phyloP scores from a whole-genome alignment of 1,284 basidiomycete genomes.

The Puccinia triticina region DNA sequence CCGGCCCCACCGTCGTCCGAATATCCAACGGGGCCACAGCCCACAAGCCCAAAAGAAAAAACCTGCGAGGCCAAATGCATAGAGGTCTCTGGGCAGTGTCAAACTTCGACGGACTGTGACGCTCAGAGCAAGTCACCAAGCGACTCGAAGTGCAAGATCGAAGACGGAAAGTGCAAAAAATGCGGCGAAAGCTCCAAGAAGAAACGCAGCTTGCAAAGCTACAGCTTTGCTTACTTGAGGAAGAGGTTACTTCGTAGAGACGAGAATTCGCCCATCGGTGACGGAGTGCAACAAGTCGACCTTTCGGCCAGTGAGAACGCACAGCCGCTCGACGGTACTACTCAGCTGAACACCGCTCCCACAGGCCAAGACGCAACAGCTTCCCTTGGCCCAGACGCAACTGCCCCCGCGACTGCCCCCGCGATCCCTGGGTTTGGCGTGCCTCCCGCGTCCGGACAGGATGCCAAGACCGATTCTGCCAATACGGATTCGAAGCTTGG shows the following conservation, averaged over 20 bases:
- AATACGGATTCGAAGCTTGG: background rate
- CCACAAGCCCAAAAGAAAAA: constrained; percentile 16
- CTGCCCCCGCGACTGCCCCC: background rate
- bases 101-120: constrained; percentile 40
- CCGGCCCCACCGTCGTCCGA: constrained; percentile 1
- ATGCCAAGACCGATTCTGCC: background rate
- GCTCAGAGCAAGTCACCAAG: constrained; percentile 40
- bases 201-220: background rate
- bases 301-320: background rate
- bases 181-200: constrained; percentile 29
- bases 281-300: constrained; percentile 7
- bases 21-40: constrained; percentile 31
- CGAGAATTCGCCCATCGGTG: background rate
- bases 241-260: constrained; percentile 14
- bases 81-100: constrained; percentile 42
- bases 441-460: background rate
- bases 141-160: constrained; percentile 46
- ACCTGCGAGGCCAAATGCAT: constrained; percentile 48
- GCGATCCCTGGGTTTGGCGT: background rate
- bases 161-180: constrained; percentile 44
- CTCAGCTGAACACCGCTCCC: constrained; percentile 15
- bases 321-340: background rate
- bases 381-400: background rate
- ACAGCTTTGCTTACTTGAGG: background rate
- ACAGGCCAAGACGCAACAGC: background rate